Conservation (phyloP, 1,284 basidiomycete genomes). For the Irpex sp. region DNA sequence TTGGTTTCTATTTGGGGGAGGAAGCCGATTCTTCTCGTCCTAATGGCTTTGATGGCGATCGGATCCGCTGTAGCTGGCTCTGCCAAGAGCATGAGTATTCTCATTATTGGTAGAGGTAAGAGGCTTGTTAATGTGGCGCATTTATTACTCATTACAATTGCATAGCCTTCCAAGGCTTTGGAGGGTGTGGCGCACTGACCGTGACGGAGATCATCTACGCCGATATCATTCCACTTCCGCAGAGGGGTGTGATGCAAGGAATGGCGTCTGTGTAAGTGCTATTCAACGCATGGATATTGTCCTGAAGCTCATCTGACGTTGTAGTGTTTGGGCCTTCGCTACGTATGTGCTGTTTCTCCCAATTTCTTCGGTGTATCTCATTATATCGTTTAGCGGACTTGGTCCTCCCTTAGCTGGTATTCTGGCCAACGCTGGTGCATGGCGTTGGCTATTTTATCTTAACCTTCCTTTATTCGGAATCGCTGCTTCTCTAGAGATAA, state of each 20-base stretch:
- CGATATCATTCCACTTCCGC: constrained; percentile 9
- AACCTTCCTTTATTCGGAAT: constrained; percentile 51
- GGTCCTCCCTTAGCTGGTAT: constrained; percentile 13
- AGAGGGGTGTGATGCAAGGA: constrained; percentile 7
- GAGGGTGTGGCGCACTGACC: constrained; percentile 4
- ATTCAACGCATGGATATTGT: too few relatives aligned
- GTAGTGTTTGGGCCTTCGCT: background rate
- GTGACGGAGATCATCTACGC: constrained; percentile 8
- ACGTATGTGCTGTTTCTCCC: too few relatives aligned
- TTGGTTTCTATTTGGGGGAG: constrained; percentile 7
- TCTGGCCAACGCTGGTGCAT: constrained; percentile 12
- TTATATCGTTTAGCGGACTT: background rate
- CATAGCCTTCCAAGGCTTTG: constrained; percentile 8
- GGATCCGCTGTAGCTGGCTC: constrained; percentile 9
- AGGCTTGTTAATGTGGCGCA: background rate
- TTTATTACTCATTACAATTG: background rate
- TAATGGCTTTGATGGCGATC: constrained; percentile 7
- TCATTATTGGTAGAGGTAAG: constrained; percentile 11
- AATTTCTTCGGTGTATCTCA: too few relatives aligned
- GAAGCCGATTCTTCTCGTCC: constrained; percentile 5
- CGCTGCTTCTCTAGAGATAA: constrained; percentile 40
- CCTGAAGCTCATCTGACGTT: background rate
- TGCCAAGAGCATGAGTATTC: constrained; percentile 9
- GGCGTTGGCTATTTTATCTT: constrained; percentile 34
- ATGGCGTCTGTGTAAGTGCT: constrained; percentile 1